phyloP scores from a whole-genome alignment of 768 basidiomycete genomes.

The Suillus luteus region DNA sequence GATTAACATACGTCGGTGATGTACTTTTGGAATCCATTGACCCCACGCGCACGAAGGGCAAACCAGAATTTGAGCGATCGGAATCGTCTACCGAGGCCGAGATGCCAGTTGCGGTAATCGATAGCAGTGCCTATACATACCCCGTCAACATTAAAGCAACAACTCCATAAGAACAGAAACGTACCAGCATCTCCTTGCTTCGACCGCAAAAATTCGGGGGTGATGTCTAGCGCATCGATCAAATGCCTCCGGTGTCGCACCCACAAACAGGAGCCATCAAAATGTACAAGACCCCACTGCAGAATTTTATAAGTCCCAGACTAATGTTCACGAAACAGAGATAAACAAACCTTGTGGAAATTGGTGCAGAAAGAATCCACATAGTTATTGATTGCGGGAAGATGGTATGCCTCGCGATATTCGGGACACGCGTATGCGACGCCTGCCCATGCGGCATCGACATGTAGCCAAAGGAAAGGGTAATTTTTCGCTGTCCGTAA shows the following conservation, averaged over 20 bases:
- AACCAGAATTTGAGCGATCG: slow-evolving; percentile 93
- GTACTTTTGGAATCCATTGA: slow-evolving; percentile 76
- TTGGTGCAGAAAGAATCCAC: slow-evolving; percentile 86
- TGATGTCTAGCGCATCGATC: slow-evolving; percentile 82
- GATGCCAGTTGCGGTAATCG: slow-evolving; percentile 88
- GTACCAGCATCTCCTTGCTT: slow-evolving; percentile 75
- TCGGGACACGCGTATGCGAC: slow-evolving; percentile 81
- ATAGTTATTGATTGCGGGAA: slow-evolving; percentile 73
- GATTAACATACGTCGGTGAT: slow-evolving; percentile 57
- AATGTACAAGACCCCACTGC: slow-evolving; percentile 89
- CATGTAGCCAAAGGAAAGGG: slow-evolving; percentile 79
- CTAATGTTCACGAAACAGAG: background rate
- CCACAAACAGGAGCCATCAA: slow-evolving; percentile 81
- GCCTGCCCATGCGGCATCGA: slow-evolving; percentile 94
- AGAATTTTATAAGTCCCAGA: background rate
- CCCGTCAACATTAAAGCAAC: background rate
- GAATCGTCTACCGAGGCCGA: slow-evolving; percentile 87
- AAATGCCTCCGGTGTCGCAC: slow-evolving; percentile 72
- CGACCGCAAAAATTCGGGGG: slow-evolving; percentile 80
- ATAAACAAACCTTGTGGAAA: slow-evolving; percentile 73
- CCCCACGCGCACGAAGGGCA: slow-evolving; percentile 80
- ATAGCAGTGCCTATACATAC: slow-evolving; percentile 63
- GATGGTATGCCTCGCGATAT: slow-evolving; percentile 56
- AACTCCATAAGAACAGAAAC: slow-evolving; percentile 10
- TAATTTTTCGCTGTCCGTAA: slow-evolving; percentile 51